These are phyloP conservation scores for Sugiyamaella qingdaonensis DNA, from an alignment of 805 yeast species.

Conservation along the genomic window DNA sequence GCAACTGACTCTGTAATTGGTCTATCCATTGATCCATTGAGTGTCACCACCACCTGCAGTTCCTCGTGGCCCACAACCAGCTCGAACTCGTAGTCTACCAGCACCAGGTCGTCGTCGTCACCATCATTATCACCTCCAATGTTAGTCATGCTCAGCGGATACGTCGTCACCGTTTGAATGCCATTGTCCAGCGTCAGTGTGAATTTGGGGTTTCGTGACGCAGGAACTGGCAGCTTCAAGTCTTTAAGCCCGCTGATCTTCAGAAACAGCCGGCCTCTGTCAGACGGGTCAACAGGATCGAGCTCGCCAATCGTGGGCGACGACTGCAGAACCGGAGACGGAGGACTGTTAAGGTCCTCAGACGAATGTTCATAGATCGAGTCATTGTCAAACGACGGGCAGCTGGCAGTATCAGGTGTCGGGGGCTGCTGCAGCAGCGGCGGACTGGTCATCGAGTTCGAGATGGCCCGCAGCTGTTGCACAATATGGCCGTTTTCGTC, in stretches of 20 bases:
- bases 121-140: slow-evolving; percentile 19
- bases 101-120: slow-evolving; percentile 18
- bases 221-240: slow-evolving; percentile 40
- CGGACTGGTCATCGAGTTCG: not conserved
- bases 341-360: slow-evolving; percentile 9
- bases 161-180: slow-evolving; percentile 67
- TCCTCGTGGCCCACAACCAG: slow-evolving; percentile 52
- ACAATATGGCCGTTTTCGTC: slow-evolving; percentile 11
- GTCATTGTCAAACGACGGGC: slow-evolving; percentile 6
- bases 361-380: slow-evolving; percentile 16
- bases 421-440: not conserved
- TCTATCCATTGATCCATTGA: slow-evolving; percentile 45
- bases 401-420: not conserved
- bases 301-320: slow-evolving; percentile 18
- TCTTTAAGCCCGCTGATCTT: slow-evolving; percentile 25
- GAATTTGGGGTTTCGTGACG: slow-evolving; percentile 43
- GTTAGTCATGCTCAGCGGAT: slow-evolving; percentile 33
- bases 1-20: not conserved
- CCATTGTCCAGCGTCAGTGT: slow-evolving; percentile 65
- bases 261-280: slow-evolving; percentile 27
- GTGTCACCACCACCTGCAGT: slow-evolving; percentile 66
- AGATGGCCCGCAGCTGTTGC: slow-evolving; percentile 9
- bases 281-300: slow-evolving; percentile 20
- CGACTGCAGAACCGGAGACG: slow-evolving; percentile 13
- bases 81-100: slow-evolving; percentile 74